Evolutionary conservation across 352 stramenopile species (phyloP).

Genomic region (Phytophthora sansomeana): DNA sequence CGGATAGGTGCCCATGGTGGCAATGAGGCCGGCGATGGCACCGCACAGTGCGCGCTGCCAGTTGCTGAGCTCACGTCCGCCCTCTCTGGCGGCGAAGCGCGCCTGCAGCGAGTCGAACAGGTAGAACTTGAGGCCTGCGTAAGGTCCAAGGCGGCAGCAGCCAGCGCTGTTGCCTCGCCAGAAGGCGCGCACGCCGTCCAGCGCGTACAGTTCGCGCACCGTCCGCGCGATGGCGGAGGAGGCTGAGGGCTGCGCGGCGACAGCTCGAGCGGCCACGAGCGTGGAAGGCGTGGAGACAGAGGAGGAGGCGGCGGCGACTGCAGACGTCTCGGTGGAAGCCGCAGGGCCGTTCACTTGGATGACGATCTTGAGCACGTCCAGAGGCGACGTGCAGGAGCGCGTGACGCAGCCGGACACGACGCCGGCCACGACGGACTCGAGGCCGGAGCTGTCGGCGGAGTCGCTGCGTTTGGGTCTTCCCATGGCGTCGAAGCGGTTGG

Average conservation of each 20-base stretch:
- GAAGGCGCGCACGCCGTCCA: conserved; percentile 77
- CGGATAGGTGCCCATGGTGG: conserved; percentile 81
- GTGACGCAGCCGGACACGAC: conserved; percentile 84
- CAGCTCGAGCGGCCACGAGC: conserved; percentile 33
- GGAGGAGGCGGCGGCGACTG: neutral
- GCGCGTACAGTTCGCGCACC: conserved; percentile 64
- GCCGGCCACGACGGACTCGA: conserved; percentile 76
- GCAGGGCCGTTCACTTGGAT: conserved; percentile 76
- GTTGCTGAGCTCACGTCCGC: conserved; percentile 46
- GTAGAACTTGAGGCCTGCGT: conserved; percentile 86
- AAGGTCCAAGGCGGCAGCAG: conserved; percentile 80
- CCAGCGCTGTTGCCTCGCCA: conserved; percentile 82
- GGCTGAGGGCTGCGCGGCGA: conserved; percentile 35
- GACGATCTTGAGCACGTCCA: conserved; percentile 88
- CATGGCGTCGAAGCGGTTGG: conserved; percentile 16
- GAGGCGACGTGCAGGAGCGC: conserved; percentile 79
- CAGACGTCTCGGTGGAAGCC: conserved; percentile 6
- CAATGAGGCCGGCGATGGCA: conserved; percentile 67
- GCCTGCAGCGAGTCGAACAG: conserved; percentile 76
- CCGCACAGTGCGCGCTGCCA: conserved; percentile 64
- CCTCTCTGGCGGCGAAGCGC: conserved; percentile 38
- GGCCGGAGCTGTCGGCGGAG: conserved; percentile 33
- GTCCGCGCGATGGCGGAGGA: conserved; percentile 56
- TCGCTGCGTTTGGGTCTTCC: conserved; percentile 19
- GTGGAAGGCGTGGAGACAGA: conserved; percentile 29